Conservation (phyloP, 192 early-diverging fungal species). For the Backusella westeae region DNA sequence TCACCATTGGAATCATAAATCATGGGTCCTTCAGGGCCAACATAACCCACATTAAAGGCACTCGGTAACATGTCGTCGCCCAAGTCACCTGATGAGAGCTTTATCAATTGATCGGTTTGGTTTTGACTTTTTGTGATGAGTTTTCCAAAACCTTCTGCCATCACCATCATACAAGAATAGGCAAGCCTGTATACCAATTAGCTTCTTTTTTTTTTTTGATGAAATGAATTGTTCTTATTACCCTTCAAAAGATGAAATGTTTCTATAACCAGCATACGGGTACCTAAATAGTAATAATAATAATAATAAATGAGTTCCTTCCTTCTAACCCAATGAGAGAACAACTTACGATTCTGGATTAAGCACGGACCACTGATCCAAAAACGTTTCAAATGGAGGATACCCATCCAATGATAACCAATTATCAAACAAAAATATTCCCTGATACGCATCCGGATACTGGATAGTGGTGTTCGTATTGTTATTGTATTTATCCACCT, state of each 20-base stretch:
- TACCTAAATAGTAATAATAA: slow-evolving; percentile 31
- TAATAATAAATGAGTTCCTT: too few relatives aligned
- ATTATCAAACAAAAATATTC: slow-evolving; percentile 47
- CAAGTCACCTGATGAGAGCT: slow-evolving; percentile 35
- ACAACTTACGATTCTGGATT: slow-evolving; percentile 34
- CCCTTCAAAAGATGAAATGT: slow-evolving; percentile 48
- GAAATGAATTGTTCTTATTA: slow-evolving; percentile 7
- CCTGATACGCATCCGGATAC: slow-evolving; percentile 23
- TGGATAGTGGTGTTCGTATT: not conserved
- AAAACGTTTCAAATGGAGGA: slow-evolving; percentile 43
- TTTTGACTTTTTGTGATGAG: slow-evolving; percentile 35
- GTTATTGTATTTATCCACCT: slow-evolving; percentile 16
- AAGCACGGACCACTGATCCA: slow-evolving; percentile 41
- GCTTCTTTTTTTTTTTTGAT: not conserved
- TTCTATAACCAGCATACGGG: slow-evolving; percentile 42
- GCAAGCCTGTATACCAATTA: slow-evolving; percentile 32
- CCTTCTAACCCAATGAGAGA: too few relatives aligned
- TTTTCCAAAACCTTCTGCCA: slow-evolving; percentile 44
- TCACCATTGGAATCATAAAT: slow-evolving; percentile 45
- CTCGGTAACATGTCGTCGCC: slow-evolving; percentile 32
- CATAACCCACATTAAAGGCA: slow-evolving; percentile 48
- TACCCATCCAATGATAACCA: slow-evolving; percentile 44
- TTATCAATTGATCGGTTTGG: slow-evolving; percentile 20
- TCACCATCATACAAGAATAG: slow-evolving; percentile 53
- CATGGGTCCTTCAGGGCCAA: slow-evolving; percentile 48